phyloP scores from a whole-genome alignment of 257 asterid species.

The Orobanche coerulescens region DNA sequence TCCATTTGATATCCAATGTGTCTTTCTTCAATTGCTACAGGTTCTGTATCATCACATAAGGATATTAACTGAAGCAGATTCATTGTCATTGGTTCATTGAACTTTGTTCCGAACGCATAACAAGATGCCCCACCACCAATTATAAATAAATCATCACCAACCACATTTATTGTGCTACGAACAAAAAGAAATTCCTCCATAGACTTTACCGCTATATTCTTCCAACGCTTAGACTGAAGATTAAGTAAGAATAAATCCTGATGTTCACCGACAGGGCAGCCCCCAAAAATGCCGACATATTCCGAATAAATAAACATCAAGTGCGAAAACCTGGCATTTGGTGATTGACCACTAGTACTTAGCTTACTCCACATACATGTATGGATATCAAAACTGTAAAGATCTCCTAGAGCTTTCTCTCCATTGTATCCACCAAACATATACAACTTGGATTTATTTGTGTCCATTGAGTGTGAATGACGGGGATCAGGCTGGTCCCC shows the following conservation, averaged over 20 bases:
- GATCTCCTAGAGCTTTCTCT: constrained; percentile 71
- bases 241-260: constrained; percentile 53
- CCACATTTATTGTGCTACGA: constrained; percentile 63
- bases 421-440: constrained; percentile 87
- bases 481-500: constrained; percentile 77
- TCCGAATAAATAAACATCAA: constrained; percentile 67
- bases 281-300: constrained; percentile 73
- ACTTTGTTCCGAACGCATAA: constrained; percentile 96
- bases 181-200: constrained; percentile 61
- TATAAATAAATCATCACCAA: constrained; percentile 57
- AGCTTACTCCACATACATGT: constrained; percentile 52
- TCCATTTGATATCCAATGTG: constrained; percentile 17
- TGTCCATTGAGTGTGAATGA: constrained; percentile 84
- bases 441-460: constrained; percentile 46
- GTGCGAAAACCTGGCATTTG: constrained; percentile 78
- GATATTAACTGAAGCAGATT: constrained; percentile 45
- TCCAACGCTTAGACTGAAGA: constrained; percentile 58
- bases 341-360: constrained; percentile 46
- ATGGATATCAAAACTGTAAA: constrained; percentile 51
- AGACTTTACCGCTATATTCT: constrained; percentile 41
- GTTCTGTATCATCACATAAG: constrained; percentile 21
- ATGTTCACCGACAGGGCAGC: constrained; percentile 74
- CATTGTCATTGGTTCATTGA: constrained; percentile 70
- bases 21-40: constrained; percentile 21
- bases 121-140: constrained; percentile 97